Evolutionary conservation across 2,329 filamentous ascomycete species (phyloP).

Genomic region (Lachnellula arida): DNA sequence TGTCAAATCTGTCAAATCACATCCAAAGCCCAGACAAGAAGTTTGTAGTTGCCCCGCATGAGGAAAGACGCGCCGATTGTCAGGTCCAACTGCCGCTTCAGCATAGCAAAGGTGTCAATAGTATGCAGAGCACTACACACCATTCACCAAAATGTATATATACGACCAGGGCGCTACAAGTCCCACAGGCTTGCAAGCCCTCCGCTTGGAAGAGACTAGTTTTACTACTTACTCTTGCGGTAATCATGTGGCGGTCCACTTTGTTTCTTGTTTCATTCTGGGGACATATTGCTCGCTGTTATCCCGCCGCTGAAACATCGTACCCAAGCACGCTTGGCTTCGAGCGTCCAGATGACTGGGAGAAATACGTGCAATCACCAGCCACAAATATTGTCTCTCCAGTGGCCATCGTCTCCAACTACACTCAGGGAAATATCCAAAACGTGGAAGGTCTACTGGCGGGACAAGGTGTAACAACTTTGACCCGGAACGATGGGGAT

Average conservation of each 20-base stretch:
- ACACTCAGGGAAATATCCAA: slow-evolving; percentile 36
- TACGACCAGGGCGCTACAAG: slow-evolving; percentile 1
- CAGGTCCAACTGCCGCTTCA: slow-evolving; percentile 5
- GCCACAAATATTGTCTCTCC: slow-evolving; percentile 32
- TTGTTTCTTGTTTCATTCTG: slow-evolving; percentile 4
- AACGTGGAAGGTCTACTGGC: slow-evolving; percentile 35
- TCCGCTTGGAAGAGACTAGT: not conserved
- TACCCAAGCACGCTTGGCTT: not conserved
- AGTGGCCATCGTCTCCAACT: slow-evolving; percentile 28
- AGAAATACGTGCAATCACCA: slow-evolving; percentile 38
- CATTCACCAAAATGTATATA: not conserved
- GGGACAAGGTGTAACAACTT: slow-evolving; percentile 29
- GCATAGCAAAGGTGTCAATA: not conserved
- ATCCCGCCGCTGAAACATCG: not conserved
- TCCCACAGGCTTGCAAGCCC: not conserved
- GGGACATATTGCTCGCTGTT: slow-evolving; percentile 1
- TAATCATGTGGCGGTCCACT: slow-evolving; percentile 5
- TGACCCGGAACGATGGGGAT: slow-evolving; percentile 23
- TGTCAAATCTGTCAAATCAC: not conserved
- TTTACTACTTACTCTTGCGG: not conserved
- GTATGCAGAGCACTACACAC: not conserved
- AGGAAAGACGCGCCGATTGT: not conserved
- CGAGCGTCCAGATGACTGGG: slow-evolving; percentile 29
- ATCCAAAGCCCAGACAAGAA: not conserved
- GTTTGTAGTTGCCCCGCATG: slow-evolving; percentile 1